Percentiles rank a stretch among this genome's conserved stretches.
phyloP scores from a whole-genome alignment of 2,329 filamentous ascomycete species.

The Sordariomycetes sp. region DNA sequence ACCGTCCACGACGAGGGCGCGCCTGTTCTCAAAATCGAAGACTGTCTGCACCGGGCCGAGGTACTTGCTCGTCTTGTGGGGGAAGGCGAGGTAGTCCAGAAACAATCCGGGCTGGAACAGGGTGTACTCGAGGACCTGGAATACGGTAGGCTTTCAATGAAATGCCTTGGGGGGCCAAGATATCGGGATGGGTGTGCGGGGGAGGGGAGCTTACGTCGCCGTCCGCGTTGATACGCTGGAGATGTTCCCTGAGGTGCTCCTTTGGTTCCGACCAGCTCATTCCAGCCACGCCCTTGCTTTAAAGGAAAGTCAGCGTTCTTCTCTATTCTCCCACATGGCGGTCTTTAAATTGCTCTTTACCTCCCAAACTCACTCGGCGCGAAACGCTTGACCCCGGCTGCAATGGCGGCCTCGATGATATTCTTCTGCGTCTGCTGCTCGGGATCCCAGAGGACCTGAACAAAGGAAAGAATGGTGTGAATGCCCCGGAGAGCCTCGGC shows the following conservation, averaged over 20 bases:
- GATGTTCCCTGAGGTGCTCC: slow-evolving; percentile 35
- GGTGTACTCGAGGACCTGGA: slow-evolving; percentile 45
- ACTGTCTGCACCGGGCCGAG: slow-evolving; percentile 25
- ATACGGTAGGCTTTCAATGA: too few species aligned
- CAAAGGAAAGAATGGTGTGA: slow-evolving; percentile 43
- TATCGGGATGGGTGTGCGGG: too few species aligned
- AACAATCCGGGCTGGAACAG: slow-evolving; percentile 46
- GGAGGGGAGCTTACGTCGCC: slow-evolving; percentile 29
- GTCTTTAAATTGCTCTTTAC: slow-evolving; percentile 22
- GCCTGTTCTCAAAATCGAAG: slow-evolving; percentile 27
- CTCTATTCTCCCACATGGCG: too few species aligned
- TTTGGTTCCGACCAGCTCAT: slow-evolving; percentile 42
- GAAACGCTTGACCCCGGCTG: slow-evolving; percentile 49
- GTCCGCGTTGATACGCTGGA: slow-evolving; percentile 37
- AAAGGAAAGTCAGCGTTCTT: slow-evolving; percentile 23
- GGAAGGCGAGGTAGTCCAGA: slow-evolving; percentile 42
- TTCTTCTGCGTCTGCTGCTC: slow-evolving; percentile 35
- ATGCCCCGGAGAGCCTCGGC: slow-evolving; percentile 26
- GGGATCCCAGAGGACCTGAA: slow-evolving; percentile 22
- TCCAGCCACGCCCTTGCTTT: too few species aligned
- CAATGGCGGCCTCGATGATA: slow-evolving; percentile 48
- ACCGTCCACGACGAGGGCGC: slow-evolving; percentile 29
- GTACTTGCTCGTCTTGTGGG: slow-evolving; percentile 32
- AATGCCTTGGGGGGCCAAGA: too few species aligned
- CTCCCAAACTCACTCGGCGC: slow-evolving; percentile 48